Base-by-base conservation (phyloP, 2,329 filamentous ascomycete genomes). In the Penicillium aurantiogriseum region DNA sequence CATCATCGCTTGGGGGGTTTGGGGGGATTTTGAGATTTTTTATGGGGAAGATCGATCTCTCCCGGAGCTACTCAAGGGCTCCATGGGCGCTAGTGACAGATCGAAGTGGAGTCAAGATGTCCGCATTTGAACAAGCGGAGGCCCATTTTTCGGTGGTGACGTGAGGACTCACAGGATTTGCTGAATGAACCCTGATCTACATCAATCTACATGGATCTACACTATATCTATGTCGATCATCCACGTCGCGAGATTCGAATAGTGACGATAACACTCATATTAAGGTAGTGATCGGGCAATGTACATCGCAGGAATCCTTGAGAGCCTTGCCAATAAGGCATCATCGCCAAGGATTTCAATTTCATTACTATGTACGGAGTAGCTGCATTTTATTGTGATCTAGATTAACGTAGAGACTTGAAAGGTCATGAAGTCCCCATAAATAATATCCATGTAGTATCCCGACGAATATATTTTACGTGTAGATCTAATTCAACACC, bases 1-100 rank as follows among this genome's bases (percentile, higher is more conserved):
- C 64, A 67, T 67, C 64, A 67, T 67, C 58, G 36, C n/a, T 19
- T 31, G 35, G 27, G 25, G n/a, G 3, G n/a, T 44, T 42, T 39
- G 5, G 19, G 35, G 33, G 10, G 11, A 2, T 23, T 39, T 40
- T 33, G 15, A 21, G 13, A n/a, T 33, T 42, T 33, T 44, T 44
- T 27, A 27, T 44, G 31, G 45, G 19, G 45, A 47, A 25, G 19
- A 35, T 47, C 31, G 45, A 36, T 47, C 45, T 47, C 15, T 23
- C 31, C 45, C 45, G 21, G 21, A 47, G 31, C 31, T 35, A 27
- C n/a, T 31, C 4, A 3, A 3, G 11, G 15, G 15, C 17, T 48
- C 10, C 15, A 25, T 33, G 21, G 21, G n/a, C 29, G 15, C 31
- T 53, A 35, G 51, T 35, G 27, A 23, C 13, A 7, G 25, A 31